Conservation (phyloP, 495 filamentous ascomycete species). For the Gamarada debralockiae region DNA sequence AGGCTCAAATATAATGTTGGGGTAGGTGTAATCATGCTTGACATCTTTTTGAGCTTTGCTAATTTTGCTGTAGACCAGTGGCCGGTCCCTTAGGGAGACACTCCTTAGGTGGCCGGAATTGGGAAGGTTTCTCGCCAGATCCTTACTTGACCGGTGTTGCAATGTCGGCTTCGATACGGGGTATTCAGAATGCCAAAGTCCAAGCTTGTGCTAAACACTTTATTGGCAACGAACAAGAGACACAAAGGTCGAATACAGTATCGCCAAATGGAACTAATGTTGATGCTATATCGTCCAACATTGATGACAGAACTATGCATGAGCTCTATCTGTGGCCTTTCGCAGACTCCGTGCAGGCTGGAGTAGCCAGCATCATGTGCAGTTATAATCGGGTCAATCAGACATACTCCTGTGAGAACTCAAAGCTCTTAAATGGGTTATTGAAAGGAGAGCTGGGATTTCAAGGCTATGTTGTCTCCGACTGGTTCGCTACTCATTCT, state of each 20-base stretch:
- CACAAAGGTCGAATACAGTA: slow-evolving; percentile 6
- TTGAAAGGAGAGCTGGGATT: slow-evolving; percentile 89
- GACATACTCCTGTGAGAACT: slow-evolving; percentile 65
- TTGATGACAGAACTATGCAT: slow-evolving; percentile 91
- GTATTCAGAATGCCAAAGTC: slow-evolving; percentile 74
- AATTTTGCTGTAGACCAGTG: no score
- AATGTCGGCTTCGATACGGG: slow-evolving; percentile 69
- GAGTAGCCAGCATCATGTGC: slow-evolving; percentile 87
- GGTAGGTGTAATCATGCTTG: no score
- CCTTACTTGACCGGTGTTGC: slow-evolving; percentile 69
- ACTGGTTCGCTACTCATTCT: slow-evolving; percentile 83
- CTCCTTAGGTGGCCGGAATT: slow-evolving; percentile 76
- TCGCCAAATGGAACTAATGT: no score
- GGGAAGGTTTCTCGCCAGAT: slow-evolving; percentile 75
- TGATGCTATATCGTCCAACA: slow-evolving; percentile 69
- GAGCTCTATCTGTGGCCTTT: slow-evolving; percentile 92
- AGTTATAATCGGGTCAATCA: slow-evolving; percentile 84
- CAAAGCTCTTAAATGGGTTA: slow-evolving; percentile 71
- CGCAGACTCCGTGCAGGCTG: slow-evolving; percentile 67
- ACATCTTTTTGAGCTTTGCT: slow-evolving; percentile 62
- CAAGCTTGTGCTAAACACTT: slow-evolving; percentile 81
- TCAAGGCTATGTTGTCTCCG: slow-evolving; percentile 91
- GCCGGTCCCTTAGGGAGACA: slow-evolving; percentile 75
- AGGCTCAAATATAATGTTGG: slow-evolving; percentile 77
- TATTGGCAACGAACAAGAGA: slow-evolving; percentile 67